Base-by-base conservation (phyloP, 495 filamentous ascomycete genomes). In the Penicillium taxi region DNA sequence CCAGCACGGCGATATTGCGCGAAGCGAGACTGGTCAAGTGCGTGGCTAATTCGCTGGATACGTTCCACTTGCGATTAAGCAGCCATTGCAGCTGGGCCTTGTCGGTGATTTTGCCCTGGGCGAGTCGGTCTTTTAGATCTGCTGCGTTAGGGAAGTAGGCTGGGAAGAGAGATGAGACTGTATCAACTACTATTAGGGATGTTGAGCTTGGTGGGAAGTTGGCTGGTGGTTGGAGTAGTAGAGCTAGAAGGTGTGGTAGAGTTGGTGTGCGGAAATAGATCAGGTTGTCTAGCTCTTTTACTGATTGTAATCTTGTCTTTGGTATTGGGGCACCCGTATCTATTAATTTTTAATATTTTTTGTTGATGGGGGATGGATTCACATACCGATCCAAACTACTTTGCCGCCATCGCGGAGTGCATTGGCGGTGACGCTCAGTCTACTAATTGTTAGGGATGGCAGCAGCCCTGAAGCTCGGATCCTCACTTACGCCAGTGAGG, bases 331-430 rank as follows among this genome's bases (percentile, higher is more conserved):
- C n/a, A n/a, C n/a, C n/a, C n/a, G 19, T 25, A 13, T 26, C 22
- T 17, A 14, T 18, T 8, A 11, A n/a, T 5, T 35, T 12, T 12
- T 7, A 11, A 22, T 35, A 19, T 24, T 24, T n/a, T n/a, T n/a
- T n/a, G 6, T 32, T 12, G 34, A 12, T 29, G 8, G 16, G 14
- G 23, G 17, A n/a, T 2, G n/a, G n/a, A n/a, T n/a, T n/a, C n/a
- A 72, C 78, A 55, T 62, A 91, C 86, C 87, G 63, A 94, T 78
- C 89, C 89, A 96, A 19, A 89, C 70, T 7, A 93, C 86, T 27
- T 70, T 65, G 13, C 71, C 57, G 23, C 82, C 78, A 32, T 68
- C 68, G 26, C 61, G 47, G 13, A 94, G 63, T 35, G 77, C 74
- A 50, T 72, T 75, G n/a, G 73, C 71, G 25, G 79, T 69, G 20